Conservation (phyloP, 2,329 filamentous ascomycete species). For the Alternaria metachromatica region DNA sequence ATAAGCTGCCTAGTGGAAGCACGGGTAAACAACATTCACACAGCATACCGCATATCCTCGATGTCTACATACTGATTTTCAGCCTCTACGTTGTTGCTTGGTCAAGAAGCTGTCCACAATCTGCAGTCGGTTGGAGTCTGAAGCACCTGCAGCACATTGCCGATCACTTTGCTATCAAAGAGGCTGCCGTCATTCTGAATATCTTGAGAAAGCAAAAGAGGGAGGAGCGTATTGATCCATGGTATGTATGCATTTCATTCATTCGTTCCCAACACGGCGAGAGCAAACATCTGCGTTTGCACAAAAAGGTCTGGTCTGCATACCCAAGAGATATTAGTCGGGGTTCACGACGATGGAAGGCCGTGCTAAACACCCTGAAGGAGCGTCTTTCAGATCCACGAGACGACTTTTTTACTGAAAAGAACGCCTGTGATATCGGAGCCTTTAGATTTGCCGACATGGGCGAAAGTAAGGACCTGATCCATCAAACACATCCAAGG, state of each 20-base stretch:
- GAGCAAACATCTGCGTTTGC: neutral
- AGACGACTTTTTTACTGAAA: neutral
- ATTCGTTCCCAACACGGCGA: neutral
- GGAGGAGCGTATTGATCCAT: neutral
- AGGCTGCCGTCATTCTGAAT: constrained; percentile 15
- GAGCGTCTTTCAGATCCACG: neutral
- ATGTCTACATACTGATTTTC: constrained; percentile 26
- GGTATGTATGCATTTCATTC: constrained; percentile 6
- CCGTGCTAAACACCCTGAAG: neutral
- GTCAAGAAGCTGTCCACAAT: constrained; percentile 8
- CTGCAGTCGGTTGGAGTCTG: constrained; percentile 4
- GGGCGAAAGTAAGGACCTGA: neutral
- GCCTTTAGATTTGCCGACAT: neutral
- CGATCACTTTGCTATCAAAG: constrained; percentile 25
- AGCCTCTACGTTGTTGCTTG: constrained; percentile 23
- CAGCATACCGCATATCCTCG: constrained; percentile 20
- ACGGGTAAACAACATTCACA: constrained; percentile 13
- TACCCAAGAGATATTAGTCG: neutral
- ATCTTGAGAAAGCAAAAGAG: constrained; percentile 7
- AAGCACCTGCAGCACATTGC: constrained; percentile 18
- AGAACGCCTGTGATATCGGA: neutral
- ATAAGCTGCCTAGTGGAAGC: constrained; percentile 17
- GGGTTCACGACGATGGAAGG: neutral
- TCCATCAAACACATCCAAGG: neutral
- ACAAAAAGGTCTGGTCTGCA: neutral